These are phyloP conservation scores for Fusarium equiseti DNA, from an alignment of 2,329 filamentous ascomycete genomes.

Conservation along the genomic window DNA sequence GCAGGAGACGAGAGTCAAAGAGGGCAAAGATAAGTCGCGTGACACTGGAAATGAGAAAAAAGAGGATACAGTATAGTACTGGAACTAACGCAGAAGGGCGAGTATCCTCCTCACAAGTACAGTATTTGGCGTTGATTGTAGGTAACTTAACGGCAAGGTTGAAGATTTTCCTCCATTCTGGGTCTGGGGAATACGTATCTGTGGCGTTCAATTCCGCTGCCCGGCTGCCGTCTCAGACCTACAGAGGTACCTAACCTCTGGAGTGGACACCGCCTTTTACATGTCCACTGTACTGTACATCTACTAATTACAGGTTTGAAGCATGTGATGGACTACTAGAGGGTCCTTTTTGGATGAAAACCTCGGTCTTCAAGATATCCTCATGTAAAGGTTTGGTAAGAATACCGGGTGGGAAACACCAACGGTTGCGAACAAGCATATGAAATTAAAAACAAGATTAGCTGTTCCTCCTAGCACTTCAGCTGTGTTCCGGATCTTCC, in stretches of 20 bases:
- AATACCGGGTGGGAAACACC: neutral
- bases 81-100: conserved; percentile 22
- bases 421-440: neutral
- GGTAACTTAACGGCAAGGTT: neutral
- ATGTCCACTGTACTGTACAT: conserved; percentile 1
- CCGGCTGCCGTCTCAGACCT: neutral
- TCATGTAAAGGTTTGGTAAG: conserved; percentile 6
- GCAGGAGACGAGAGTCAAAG: conserved; percentile 1
- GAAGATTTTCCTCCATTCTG: conserved; percentile 36
- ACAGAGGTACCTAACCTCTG: neutral
- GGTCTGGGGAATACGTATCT: conserved; percentile 38
- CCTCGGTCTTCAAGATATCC: conserved; percentile 24
- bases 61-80: conserved; percentile 5
- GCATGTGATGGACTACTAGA: conserved; percentile 35
- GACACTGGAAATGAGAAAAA: conserved; percentile 30
- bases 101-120: conserved; percentile 25
- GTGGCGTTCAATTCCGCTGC: conserved; percentile 25
- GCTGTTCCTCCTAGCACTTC: conserved; percentile 5
- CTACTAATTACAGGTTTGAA: neutral
- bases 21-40: conserved; percentile 37
- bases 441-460: conserved; percentile 38
- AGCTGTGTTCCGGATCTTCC: conserved; percentile 30
- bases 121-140: conserved; percentile 32
- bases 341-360: conserved; percentile 11
- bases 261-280: conserved; percentile 39